Percentiles rank a stretch among this genome's conserved stretches.
Conservation (phyloP, 805 yeast genomes). For the Pichia thaimueangensis region DNA sequence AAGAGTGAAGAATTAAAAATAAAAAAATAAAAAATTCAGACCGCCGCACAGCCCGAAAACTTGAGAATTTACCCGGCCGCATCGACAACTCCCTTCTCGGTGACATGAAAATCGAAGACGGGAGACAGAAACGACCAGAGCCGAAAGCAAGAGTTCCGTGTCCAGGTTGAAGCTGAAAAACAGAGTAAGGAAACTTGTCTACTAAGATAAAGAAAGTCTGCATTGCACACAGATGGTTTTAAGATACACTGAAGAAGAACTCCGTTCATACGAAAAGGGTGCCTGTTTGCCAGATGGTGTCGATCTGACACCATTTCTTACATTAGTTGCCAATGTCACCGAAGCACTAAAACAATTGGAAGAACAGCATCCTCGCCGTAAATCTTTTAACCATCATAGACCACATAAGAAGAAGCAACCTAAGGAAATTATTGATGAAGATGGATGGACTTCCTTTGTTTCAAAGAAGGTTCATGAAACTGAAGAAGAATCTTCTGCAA, state of each 20-base stretch:
- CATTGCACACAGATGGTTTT: slow-evolving; percentile 6
- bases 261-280: slow-evolving; percentile 48
- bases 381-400: slow-evolving; percentile 42
- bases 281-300: slow-evolving; percentile 57
- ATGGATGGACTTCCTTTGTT: slow-evolving; percentile 73
- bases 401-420: slow-evolving; percentile 40
- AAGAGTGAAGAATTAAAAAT: no score
- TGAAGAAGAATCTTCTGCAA: slow-evolving; percentile 31
- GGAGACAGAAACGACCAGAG: no score
- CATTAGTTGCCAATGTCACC: slow-evolving; percentile 60
- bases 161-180: no score
- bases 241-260: slow-evolving; percentile 62
- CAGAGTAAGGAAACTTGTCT: no score
- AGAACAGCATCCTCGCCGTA: slow-evolving; percentile 35
- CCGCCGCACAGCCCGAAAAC: no score
- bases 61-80: no score
- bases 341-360: slow-evolving; percentile 32
- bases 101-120: slow-evolving; percentile 2
- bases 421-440: slow-evolving; percentile 57
- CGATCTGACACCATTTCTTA: slow-evolving; percentile 58
- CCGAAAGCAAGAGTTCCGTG: no score
- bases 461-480: slow-evolving; percentile 26
- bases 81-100: no score
- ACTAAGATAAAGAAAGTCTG: not conserved
- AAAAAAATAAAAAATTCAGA: no score